Base-by-base conservation (phyloP, 371 early-diverging fungal genomes). In the Dichotomocladium elegans region DNA sequence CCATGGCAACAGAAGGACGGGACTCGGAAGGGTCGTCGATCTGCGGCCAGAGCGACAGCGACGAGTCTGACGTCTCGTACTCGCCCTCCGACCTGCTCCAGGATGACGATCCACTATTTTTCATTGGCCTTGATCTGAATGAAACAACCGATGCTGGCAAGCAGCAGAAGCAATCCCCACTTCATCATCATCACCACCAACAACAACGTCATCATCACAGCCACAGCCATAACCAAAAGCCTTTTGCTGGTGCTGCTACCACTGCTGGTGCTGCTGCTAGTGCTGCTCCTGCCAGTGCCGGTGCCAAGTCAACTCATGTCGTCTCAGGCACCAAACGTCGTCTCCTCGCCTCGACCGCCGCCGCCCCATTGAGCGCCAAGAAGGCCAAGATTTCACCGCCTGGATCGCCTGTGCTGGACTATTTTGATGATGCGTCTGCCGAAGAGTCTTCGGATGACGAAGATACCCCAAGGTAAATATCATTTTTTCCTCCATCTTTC, bases 41-140 rank as follows among this genome's bases (percentile, higher is more conserved):
- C 21, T 66, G 56, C 22, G 57, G 61, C 19, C 57, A 59, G 35
- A 59, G 57, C 35, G 61, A 61, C 30, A 57, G 60, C 45, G 37
- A 37, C 9, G 70, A 65, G 30, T 60, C 65, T 19, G 63, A 63
- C 43, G 47, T 63, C 17, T 37, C 37, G 17, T 37, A 17, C 21
- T 49, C 60, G 28, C 67, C 67, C 1, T 60, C 67, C 26, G 67
- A 67, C 33, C 35, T 67, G n/a, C 41, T 66, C 6, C 53, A 54
- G 26, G 53, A 61, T 15, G 47, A 55, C n/a, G 67, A 67, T 43
- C 60, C 57, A 33, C 40, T 57, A 12, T 60, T 65, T 46, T 59
- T 60, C 41, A 53, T 57, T 57, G 67, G 67, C 11, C 51, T 67
- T 11, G 60, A 59, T 40, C 34, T 50, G 25, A 37, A 17, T 45